These are phyloP conservation scores for Mycena rosella DNA, from an alignment of 768 basidiomycete genomes.

Conservation along the genomic window DNA sequence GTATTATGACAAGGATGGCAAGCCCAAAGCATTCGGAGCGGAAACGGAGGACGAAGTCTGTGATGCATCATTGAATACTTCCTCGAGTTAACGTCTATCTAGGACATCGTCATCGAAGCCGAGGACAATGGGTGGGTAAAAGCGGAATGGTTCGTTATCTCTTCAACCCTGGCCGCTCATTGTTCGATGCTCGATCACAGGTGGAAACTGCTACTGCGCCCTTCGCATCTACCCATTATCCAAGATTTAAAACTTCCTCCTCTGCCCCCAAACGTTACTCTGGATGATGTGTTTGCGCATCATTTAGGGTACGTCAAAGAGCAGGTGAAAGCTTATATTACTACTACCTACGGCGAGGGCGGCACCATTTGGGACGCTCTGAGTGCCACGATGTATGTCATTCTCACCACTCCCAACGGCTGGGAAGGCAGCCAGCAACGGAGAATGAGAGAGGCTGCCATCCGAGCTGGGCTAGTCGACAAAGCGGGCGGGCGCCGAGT, in stretches of 20 bases:
- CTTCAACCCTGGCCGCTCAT: not conserved
- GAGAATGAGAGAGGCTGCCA: conserved; percentile 39
- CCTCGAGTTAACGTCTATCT: not conserved
- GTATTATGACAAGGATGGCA: conserved; percentile 35
- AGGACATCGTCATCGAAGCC: conserved; percentile 29
- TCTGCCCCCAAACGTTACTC: conserved; percentile 24
- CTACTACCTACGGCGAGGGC: conserved; percentile 29
- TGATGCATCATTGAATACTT: not conserved
- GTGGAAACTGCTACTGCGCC: conserved; percentile 39
- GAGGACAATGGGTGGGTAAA: conserved; percentile 32
- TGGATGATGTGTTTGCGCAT: conserved; percentile 37
- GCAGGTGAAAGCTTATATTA: conserved; percentile 36
- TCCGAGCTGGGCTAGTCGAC: conserved; percentile 37
- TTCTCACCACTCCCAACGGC: conserved; percentile 41
- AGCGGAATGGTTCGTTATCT: conserved; percentile 21
- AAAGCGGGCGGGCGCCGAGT: conserved; percentile 34
- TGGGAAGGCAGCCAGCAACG: conserved; percentile 41
- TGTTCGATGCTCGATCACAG: conserved; percentile 3
- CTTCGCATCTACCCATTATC: conserved; percentile 38
- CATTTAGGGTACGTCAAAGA: conserved; percentile 35
- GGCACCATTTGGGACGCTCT: conserved; percentile 34
- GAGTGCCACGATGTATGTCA: conserved; percentile 34
- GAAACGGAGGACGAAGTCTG: conserved; percentile 37
- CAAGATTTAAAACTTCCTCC: conserved; percentile 34
- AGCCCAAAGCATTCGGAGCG: conserved; percentile 34